Evolutionary conservation across 2,329 filamentous ascomycete genomes (phyloP).

Genomic region (Xylariales sp.): DNA sequence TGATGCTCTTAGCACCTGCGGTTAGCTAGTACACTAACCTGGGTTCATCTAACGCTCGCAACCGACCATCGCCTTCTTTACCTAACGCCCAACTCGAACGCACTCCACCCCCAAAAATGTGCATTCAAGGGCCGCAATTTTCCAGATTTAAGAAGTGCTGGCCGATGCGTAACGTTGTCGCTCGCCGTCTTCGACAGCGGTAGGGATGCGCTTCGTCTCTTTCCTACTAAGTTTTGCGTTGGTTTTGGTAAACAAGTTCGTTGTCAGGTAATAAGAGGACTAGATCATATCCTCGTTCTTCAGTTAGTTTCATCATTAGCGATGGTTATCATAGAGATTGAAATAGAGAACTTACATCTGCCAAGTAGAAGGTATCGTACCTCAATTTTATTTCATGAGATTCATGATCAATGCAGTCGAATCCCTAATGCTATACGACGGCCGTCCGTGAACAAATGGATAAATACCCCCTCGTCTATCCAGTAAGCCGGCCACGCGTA

Average conservation of each 20-base stretch:
- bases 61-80: too few species aligned
- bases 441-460: not conserved
- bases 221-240: not conserved
- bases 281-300: too few species aligned
- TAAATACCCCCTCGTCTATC: not conserved
- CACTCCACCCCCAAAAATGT: too few species aligned
- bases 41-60: too few species aligned
- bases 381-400: not conserved
- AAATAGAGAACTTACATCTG: not conserved
- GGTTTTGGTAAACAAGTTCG: not conserved
- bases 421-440: not conserved
- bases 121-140: too few species aligned
- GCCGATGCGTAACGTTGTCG: too few species aligned
- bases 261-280: not conserved
- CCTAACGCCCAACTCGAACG: too few species aligned
- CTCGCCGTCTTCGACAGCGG: not conserved
- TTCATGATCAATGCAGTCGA: not conserved
- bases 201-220: not conserved
- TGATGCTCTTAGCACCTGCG: too few species aligned
- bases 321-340: not conserved
- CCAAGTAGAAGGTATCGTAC: not conserved
- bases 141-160: too few species aligned
- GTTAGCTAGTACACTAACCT: too few species aligned
- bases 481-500: conserved; percentile 19
- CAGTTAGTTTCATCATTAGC: not conserved